Base-by-base conservation (phyloP, 129 eudicot genomes). In the Smallanthus sonchifolius region DNA sequence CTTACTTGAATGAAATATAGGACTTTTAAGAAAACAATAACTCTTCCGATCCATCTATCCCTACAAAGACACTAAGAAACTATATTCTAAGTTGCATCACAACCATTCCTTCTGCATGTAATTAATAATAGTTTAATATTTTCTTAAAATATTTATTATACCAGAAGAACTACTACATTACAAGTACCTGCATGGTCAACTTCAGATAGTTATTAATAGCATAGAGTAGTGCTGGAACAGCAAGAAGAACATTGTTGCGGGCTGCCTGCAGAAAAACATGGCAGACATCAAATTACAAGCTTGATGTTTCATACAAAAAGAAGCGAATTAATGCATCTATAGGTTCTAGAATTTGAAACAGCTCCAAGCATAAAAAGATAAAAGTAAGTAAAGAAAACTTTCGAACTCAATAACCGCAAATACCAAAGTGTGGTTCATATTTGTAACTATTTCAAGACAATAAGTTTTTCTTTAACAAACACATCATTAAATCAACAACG, bases 201-300 rank as follows among this genome's bases (percentile, higher is more conserved):
- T 95, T 95, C 65, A 95, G 85, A 74, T 95, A 91, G 83, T 95
- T 95, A 83, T 95, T 95, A 59, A 95, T 79, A 65, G 99, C 99
- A 87, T 95, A 95, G 42, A 95, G 90, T 43, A 91, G 78, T 49
- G 97, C 99, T 66, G 99, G 99, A 82, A 95, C 99, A 65, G 97
- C 99, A 70, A 95, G 92, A 79, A 95, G 99, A 60, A 82, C 86
- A 74, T 95, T 95, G 87, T 74, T 95, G 77, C 97, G 96, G 39
- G 99, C 99, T 70, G 99, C 99, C 99, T 95, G 85, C 90, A 87
- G 51, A 35, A 47, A 78, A 47, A 72, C 30, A 62, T 45, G 77
- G 39, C 65, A 38, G 43, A 49, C 65, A 61, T 77, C 37, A 70
- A 69, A 61, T 34, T 20, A 60, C 35, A 69, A 77, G 30, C 44